These are phyloP conservation scores for Malassezia equina DNA, from an alignment of 1,284 basidiomycete species.

Conservation along the genomic window DNA sequence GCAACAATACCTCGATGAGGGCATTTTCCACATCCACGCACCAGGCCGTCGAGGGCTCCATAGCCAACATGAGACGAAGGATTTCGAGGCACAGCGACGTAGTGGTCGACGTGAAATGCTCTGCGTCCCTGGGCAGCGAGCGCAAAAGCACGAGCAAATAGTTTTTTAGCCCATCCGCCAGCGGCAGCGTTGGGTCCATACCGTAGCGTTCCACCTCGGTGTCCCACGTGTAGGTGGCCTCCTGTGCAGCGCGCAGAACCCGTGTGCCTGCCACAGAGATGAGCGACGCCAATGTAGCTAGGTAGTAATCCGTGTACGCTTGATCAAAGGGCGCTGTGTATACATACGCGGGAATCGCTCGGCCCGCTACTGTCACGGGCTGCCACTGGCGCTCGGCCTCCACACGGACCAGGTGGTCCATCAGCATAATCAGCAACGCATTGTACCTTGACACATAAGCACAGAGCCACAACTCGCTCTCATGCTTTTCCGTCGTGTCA, in stretches of 20 bases:
- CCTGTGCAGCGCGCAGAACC: not conserved
- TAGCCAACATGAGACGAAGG: conserved; percentile 67
- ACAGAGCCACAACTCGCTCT: conserved; percentile 33
- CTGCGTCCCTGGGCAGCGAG: conserved; percentile 5
- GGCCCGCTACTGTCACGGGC: not conserved
- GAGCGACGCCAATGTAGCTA: conserved; percentile 67
- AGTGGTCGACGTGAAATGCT: conserved; percentile 49
- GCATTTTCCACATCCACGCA: conserved; percentile 56
- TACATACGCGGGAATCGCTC: conserved; percentile 21
- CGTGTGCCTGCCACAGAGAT: conserved; percentile 78
- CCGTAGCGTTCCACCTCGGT: not conserved
- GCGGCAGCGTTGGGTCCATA: not conserved
- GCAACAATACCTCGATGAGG: conserved; percentile 65
- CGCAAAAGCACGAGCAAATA: conserved; percentile 20
- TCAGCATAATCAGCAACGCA: conserved; percentile 26
- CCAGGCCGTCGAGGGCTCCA: conserved; percentile 59
- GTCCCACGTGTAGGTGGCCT: not conserved
- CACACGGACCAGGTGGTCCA: conserved; percentile 8
- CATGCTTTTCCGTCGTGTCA: conserved; percentile 23
- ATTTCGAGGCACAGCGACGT: conserved; percentile 67
- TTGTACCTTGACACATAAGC: conserved; percentile 31
- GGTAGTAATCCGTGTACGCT: conserved; percentile 56
- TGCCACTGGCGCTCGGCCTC: not conserved
- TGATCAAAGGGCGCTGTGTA: conserved; percentile 72
- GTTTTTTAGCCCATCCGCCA: conserved; percentile 22